Base-by-base conservation (phyloP, 1,284 basidiomycete species). In the Uromyces viciae-fabae region DNA sequence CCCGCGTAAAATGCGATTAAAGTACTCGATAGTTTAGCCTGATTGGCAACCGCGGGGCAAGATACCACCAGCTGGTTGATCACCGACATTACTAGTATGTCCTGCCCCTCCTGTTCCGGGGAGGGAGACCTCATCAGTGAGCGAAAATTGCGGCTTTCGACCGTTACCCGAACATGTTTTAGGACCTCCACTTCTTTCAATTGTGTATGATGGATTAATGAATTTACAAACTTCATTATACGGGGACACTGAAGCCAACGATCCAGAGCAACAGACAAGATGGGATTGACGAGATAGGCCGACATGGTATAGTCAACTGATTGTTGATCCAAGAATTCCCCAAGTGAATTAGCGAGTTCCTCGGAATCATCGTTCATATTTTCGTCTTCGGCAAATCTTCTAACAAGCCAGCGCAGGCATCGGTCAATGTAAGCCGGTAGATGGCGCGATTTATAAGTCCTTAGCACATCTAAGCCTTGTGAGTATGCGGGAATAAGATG, bases 361-460 rank as follows among this genome's bases (percentile, higher is more conserved):
- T 40, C 49, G 7, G 79, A 74, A 46, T 74, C 69, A 3, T 64
- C 38, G 38, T 28, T 52, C 28, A 73, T 38, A 56, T 7, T 22
- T 54, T 68, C 71, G 36, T 81, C 79, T 54, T 81, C 79, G 31
- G 71, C 56, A 38, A 64, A 81, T 66, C 79, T 64, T 81, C 79
- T 64, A 5, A 81, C 79, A 36, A 81, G 56, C 79, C 79, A 81
- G 19, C 46, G 33, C 25, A 81, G 43, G 49, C 79, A 81, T 54
- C 71, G 43, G 40, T 49, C 52, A 66, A 81, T 52, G 40, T 81
- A 81, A 31, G 42, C 31, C 43, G 38, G n/a, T 8, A 75, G 15
- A 56, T 74, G 60, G 31, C 38, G 25, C 60, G 77, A 80, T 73
- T 64, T 19, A 40, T 38, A 42, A 1, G 25, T 64, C 25, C 49